A percentile compares a stretch with the other conserved stretches of the same genome.
Conservation (phyloP, 2,329 filamentous ascomycete species). For the Aspergillus amoenus region DNA sequence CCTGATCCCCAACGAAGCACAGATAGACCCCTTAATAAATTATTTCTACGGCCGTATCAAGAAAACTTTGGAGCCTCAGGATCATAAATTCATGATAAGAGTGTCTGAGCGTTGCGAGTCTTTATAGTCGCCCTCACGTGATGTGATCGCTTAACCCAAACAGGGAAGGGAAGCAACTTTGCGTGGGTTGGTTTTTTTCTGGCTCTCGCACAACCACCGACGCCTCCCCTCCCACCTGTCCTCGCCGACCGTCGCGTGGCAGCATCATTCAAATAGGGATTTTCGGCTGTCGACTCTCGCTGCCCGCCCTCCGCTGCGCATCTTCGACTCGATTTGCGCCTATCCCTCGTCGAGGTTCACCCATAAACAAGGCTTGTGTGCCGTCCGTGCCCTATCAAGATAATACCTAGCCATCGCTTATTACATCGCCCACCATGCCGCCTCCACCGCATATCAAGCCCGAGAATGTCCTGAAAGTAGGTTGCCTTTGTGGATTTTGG, state of each 20-base stretch:
- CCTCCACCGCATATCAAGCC: constrained; percentile 96
- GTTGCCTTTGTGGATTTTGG: constrained; percentile 20
- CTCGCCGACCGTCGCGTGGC: constrained; percentile 36
- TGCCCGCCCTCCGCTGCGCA: constrained; percentile 29
- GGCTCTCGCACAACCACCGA: constrained; percentile 34
- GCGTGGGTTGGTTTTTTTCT: constrained; percentile 29
- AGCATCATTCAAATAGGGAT: constrained; percentile 27
- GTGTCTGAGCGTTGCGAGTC: neutral
- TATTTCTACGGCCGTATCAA: neutral
- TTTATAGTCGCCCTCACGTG: constrained; percentile 24
- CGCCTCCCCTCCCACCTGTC: constrained; percentile 23
- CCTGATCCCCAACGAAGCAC: neutral
- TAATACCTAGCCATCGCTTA: constrained; percentile 14
- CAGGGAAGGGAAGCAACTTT: constrained; percentile 24
- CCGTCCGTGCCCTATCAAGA: constrained; percentile 14
- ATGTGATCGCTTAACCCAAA: constrained; percentile 38
- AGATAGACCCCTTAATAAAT: neutral
- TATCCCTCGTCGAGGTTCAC: constrained; percentile 7
- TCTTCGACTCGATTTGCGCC: constrained; percentile 18
- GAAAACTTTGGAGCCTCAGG: neutral
- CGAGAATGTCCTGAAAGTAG: constrained; percentile 92
- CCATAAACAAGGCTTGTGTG: constrained; percentile 9
- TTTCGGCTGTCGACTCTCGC: constrained; percentile 26
- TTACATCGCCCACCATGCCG: constrained; percentile 65
- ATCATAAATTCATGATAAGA: neutral